phyloP scores from a whole-genome alignment of 2,329 filamentous ascomycete genomes.

The Rutstroemia sp. region DNA sequence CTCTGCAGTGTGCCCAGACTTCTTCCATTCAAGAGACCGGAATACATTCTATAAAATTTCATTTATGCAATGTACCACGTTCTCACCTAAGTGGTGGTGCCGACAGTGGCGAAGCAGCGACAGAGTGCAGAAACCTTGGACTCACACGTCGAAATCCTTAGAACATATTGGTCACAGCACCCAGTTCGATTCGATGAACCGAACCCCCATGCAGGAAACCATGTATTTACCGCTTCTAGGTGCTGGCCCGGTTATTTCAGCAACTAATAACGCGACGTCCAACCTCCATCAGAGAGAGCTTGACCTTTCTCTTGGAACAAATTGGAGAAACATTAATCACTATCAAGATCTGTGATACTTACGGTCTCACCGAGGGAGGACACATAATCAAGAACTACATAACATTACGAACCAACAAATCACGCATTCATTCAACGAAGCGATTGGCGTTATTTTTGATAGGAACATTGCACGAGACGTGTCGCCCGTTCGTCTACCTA shows the following conservation, averaged over 20 bases:
- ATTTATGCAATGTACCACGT: conserved; percentile 31
- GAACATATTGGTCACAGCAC: conserved; percentile 27
- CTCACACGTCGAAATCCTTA: conserved; percentile 30
- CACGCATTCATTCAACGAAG: conserved; percentile 36
- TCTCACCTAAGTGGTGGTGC: conserved; percentile 30
- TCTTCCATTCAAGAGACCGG: conserved; percentile 27
- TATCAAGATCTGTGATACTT: conserved; percentile 37
- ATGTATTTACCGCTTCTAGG: not conserved
- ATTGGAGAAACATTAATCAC: conserved; percentile 28
- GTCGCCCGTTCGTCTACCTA: conserved; percentile 30
- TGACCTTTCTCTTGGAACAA: conserved; percentile 29
- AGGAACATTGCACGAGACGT: conserved; percentile 23
- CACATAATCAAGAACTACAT: conserved; percentile 32
- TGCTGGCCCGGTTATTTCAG: conserved; percentile 34
- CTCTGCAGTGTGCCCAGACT: conserved; percentile 29
- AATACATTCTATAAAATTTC: conserved; percentile 20
- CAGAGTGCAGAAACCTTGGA: conserved; percentile 29
- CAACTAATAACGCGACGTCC: conserved; percentile 34
- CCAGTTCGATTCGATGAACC: conserved; percentile 25
- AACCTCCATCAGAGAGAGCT: conserved; percentile 32
- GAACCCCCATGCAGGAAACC: too few species aligned
- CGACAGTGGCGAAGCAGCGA: conserved; percentile 32
- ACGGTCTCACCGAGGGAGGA: conserved; percentile 35
- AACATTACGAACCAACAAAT: conserved; percentile 36
- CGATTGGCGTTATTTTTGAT: conserved; percentile 34